Evolutionary conservation across 345 rosid genomes (phyloP).

Genomic region (Nephelium lappaceum): DNA sequence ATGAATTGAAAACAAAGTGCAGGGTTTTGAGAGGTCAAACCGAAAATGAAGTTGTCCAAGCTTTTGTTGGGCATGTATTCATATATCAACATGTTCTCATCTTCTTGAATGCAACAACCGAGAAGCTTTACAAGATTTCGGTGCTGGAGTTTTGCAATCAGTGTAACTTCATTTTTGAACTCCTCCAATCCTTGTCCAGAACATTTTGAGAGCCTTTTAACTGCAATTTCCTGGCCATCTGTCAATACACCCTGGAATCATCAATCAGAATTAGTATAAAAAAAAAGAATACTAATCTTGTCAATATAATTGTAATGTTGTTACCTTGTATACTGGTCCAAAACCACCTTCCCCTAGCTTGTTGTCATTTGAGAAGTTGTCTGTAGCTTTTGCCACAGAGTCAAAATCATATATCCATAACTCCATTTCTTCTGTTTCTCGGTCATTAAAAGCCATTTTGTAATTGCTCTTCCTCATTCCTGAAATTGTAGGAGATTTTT

Average conservation of each 20-base stretch:
- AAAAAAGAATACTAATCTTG: not conserved
- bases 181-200: conserved; percentile 39
- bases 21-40: conserved; percentile 15
- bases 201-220: conserved; percentile 36
- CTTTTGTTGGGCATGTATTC: conserved; percentile 42
- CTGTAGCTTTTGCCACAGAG: conserved; percentile 31
- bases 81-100: conserved; percentile 38
- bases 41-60: conserved; percentile 38
- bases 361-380: conserved; percentile 38
- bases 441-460: conserved; percentile 25
- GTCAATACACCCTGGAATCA: conserved; percentile 30
- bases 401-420: conserved; percentile 38
- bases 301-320: not conserved
- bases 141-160: conserved; percentile 40
- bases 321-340: conserved; percentile 48
- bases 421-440: conserved; percentile 31
- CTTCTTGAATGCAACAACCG: conserved; percentile 37
- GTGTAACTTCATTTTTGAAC: conserved; percentile 38
- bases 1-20: not conserved
- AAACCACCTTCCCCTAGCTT: conserved; percentile 53
- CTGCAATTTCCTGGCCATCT: conserved; percentile 40
- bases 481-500: conserved; percentile 27
- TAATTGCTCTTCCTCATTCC: conserved; percentile 24
- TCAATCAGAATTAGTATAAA: not conserved
- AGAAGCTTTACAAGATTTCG: conserved; percentile 42